These are phyloP conservation scores for Uncinocarpus reesii DNA, from an alignment of 2,329 filamentous ascomycete species.

Conservation along the genomic window DNA sequence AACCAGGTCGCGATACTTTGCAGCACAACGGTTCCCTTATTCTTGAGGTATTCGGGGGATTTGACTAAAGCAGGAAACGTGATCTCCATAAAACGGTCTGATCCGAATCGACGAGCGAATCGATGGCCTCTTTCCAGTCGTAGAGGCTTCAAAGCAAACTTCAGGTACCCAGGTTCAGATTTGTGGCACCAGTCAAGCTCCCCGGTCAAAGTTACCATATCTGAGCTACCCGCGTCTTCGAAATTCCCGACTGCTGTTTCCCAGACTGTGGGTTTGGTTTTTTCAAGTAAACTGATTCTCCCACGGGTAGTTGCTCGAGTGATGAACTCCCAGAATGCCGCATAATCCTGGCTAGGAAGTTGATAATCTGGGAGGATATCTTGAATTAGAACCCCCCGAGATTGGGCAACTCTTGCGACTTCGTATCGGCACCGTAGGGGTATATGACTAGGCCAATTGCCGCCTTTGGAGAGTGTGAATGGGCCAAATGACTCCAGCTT, in stretches of 20 bases:
- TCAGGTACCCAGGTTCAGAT: constrained; percentile 28
- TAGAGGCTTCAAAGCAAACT: constrained; percentile 33
- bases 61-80: constrained; percentile 25
- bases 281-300: constrained; percentile 20
- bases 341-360: constrained; percentile 20
- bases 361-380: constrained; percentile 24
- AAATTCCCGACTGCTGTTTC: constrained; percentile 28
- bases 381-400: constrained; percentile 23
- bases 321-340: constrained; percentile 29
- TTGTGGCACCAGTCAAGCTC: constrained; percentile 32
- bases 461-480: constrained; percentile 23
- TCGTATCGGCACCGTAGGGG: constrained; percentile 32
- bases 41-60: constrained; percentile 14
- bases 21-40: constrained; percentile 20
- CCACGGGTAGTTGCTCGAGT: constrained; percentile 15
- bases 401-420: constrained; percentile 27
- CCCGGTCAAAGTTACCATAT: constrained; percentile 34
- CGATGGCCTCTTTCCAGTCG: constrained; percentile 37
- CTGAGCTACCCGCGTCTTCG: constrained; percentile 23
- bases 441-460: constrained; percentile 22
- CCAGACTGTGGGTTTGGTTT: constrained; percentile 26
- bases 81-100: constrained; percentile 38
- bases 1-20: constrained; percentile 35
- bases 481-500: constrained; percentile 28
- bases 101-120: constrained; percentile 38